Evolutionary conservation across 2,329 filamentous ascomycete genomes (phyloP).

Genomic region (Neoascochyta sp.): DNA sequence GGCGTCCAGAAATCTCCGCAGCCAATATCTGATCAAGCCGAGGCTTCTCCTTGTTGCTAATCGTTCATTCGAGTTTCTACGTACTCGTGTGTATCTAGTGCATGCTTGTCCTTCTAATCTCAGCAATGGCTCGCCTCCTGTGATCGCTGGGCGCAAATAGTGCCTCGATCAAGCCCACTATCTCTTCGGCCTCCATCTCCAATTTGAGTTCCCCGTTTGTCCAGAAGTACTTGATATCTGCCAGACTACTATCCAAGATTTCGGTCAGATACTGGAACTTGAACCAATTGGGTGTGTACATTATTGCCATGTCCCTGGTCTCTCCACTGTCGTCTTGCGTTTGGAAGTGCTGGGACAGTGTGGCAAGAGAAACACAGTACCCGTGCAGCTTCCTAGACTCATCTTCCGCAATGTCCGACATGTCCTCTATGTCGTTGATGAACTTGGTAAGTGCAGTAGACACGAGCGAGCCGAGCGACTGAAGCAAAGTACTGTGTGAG

Average conservation of each 20-base stretch:
- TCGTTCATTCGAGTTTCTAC: too few species aligned
- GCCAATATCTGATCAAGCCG: too few species aligned
- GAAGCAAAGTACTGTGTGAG: constrained; percentile 58
- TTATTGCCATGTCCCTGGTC: constrained; percentile 54
- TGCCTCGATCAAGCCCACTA: constrained; percentile 61
- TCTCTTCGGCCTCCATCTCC: constrained; percentile 60
- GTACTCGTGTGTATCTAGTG: too few species aligned
- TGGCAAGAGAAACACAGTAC: constrained; percentile 55
- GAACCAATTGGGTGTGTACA: constrained; percentile 62
- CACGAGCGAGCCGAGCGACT: constrained; percentile 58
- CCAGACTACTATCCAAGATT: constrained; percentile 60
- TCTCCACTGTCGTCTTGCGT: constrained; percentile 42
- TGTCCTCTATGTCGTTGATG: constrained; percentile 59
- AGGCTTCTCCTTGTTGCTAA: too few species aligned
- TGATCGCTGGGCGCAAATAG: constrained; percentile 62
- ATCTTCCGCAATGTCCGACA: constrained; percentile 61
- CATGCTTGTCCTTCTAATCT: constrained; percentile 45
- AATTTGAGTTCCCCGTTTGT: constrained; percentile 60
- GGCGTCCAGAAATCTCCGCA: constrained; percentile 20
- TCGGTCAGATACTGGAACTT: constrained; percentile 63
- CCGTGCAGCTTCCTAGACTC: constrained; percentile 58
- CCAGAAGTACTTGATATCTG: constrained; percentile 65
- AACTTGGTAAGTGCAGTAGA: constrained; percentile 57
- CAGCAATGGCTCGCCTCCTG: constrained; percentile 55
- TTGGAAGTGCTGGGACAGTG: constrained; percentile 56